phyloP scores from a whole-genome alignment of 208 protist species.

The Entamoeba histolytica region DNA sequence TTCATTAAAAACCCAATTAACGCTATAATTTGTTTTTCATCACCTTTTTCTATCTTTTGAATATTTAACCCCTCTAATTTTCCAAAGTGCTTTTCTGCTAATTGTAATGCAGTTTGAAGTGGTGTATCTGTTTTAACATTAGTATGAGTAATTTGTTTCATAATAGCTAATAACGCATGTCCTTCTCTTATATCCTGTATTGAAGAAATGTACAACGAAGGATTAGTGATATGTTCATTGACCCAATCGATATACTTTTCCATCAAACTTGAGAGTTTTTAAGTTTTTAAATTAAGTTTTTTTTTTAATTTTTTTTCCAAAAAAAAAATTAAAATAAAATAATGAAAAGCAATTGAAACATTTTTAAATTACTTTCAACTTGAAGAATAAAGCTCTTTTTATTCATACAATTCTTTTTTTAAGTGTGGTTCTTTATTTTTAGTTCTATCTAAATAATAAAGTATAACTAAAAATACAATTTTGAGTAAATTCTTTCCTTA shows the following conservation, averaged over 20 bases:
- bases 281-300: too few species aligned
- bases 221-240: not conserved
- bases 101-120: not conserved
- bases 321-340: too few species aligned
- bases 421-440: too few species aligned
- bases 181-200: not conserved
- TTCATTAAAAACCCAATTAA: not conserved
- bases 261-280: not conserved
- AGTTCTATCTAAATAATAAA: too few species aligned
- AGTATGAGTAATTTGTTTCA: not conserved
- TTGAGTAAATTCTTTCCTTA: too few species aligned
- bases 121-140: not conserved
- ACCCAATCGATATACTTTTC: not conserved
- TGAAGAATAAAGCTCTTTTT: too few species aligned
- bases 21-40: not conserved
- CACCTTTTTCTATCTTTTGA: not conserved
- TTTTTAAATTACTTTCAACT: too few species aligned
- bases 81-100: not conserved
- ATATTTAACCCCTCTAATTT: not conserved
- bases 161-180: not conserved
- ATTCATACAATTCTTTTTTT: too few species aligned
- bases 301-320: too few species aligned
- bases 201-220: not conserved
- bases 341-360: too few species aligned
- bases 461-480: too few species aligned